Percentiles rank a stretch among this genome's conserved stretches.
phyloP scores from a whole-genome alignment of 2,329 filamentous ascomycete species.

The Ophiobolus disseminans region DNA sequence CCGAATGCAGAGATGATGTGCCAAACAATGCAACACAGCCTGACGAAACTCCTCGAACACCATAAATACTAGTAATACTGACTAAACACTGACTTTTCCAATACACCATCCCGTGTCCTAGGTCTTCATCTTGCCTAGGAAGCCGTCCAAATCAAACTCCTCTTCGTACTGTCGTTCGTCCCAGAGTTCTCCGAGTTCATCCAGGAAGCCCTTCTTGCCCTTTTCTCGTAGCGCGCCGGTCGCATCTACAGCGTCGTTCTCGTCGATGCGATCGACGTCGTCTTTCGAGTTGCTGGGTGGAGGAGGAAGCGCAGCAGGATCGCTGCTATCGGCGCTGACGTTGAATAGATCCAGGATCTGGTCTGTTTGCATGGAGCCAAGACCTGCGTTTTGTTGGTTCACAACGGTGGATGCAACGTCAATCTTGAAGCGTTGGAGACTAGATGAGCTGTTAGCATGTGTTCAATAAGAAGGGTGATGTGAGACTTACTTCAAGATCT shows the following conservation, averaged over 20 bases:
- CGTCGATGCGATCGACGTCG: slow-evolving; percentile 71
- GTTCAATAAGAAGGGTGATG: neutral
- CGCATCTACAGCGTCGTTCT: slow-evolving; percentile 82
- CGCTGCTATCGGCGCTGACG: slow-evolving; percentile 60
- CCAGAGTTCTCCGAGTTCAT: slow-evolving; percentile 95
- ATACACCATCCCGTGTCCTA: slow-evolving; percentile 22
- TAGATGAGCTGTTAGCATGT: slow-evolving; percentile 48
- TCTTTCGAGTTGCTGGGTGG: slow-evolving; percentile 67
- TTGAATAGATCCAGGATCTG: slow-evolving; percentile 98
- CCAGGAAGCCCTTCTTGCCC: slow-evolving; percentile 94
- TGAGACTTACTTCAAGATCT: slow-evolving; percentile 78
- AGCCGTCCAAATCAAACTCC: slow-evolving; percentile 94
- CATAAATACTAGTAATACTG: neutral
- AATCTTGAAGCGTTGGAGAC: slow-evolving; percentile 98
- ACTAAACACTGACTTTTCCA: no score
- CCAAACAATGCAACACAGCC: neutral
- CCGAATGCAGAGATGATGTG: neutral
- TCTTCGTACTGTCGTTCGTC: slow-evolving; percentile 98
- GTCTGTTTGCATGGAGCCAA: slow-evolving; percentile 97
- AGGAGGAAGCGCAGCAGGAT: slow-evolving; percentile 64
- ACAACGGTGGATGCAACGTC: slow-evolving; percentile 98
- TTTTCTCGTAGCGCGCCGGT: slow-evolving; percentile 91
- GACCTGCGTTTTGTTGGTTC: slow-evolving; percentile 96
- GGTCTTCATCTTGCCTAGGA: slow-evolving; percentile 88
- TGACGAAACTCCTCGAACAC: neutral